These are phyloP conservation scores for Suhomyces prunicola DNA, from an alignment of 805 yeast genomes.

Conservation along the genomic window DNA sequence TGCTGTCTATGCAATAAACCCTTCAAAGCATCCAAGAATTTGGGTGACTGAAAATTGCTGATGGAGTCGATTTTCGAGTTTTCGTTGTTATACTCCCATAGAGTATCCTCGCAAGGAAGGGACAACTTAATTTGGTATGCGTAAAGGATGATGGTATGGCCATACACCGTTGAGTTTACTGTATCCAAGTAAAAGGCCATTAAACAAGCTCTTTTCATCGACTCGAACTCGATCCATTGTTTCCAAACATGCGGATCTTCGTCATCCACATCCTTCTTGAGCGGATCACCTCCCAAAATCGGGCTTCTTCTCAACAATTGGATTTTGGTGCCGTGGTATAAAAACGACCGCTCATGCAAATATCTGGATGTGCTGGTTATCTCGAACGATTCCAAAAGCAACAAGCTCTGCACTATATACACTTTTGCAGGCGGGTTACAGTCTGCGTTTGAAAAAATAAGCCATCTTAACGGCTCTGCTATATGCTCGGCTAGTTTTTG, in stretches of 20 bases:
- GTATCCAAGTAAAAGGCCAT: slow-evolving; percentile 38
- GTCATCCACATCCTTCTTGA: slow-evolving; percentile 27
- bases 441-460: slow-evolving; percentile 8
- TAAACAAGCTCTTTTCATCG: slow-evolving; percentile 30
- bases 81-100: slow-evolving; percentile 26
- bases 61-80: slow-evolving; percentile 10
- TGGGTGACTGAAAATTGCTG: slow-evolving; percentile 16
- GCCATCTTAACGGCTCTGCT: slow-evolving; percentile 13
- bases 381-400: slow-evolving; percentile 11
- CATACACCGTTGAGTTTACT: slow-evolving; percentile 34
- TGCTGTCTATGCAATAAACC: slow-evolving; percentile 19
- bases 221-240: slow-evolving; percentile 38
- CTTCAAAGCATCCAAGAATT: slow-evolving; percentile 21
- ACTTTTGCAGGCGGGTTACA: slow-evolving; percentile 12
- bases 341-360: slow-evolving; percentile 10
- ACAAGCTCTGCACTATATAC: slow-evolving; percentile 9
- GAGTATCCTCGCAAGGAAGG: slow-evolving; percentile 26
- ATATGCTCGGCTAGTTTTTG: slow-evolving; percentile 8
- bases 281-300: slow-evolving; percentile 41
- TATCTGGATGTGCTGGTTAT: slow-evolving; percentile 6
- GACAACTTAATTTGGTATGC: slow-evolving; percentile 28
- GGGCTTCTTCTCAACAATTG: slow-evolving; percentile 23
- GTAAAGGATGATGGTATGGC: slow-evolving; percentile 22
- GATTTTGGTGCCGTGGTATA: slow-evolving; percentile 17
- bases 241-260: slow-evolving; percentile 16